Evolutionary conservation across 1,284 basidiomycete species (phyloP).

Genomic region (Wolfiporia cocos): DNA sequence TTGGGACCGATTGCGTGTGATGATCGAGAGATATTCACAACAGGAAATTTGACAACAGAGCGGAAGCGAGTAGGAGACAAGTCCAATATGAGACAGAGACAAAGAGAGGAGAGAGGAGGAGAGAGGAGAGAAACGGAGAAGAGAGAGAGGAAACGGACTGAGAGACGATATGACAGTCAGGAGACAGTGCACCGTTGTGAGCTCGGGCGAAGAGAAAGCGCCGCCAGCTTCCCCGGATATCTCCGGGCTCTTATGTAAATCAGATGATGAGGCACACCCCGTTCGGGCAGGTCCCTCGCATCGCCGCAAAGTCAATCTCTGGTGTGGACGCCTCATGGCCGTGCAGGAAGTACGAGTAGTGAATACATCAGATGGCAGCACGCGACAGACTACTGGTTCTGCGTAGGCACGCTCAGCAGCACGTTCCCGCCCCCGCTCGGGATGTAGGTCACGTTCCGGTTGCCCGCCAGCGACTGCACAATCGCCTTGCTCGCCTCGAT

Average conservation of each 20-base stretch:
- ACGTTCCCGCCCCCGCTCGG: slow-evolving; percentile 77
- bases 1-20: slow-evolving; percentile 14
- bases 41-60: slow-evolving; percentile 30
- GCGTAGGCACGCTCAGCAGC: slow-evolving; percentile 75
- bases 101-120: slow-evolving; percentile 34
- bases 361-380: not conserved
- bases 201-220: slow-evolving; percentile 9
- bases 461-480: slow-evolving; percentile 71
- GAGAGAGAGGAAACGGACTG: slow-evolving; percentile 35
- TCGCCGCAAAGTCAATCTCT: not conserved
- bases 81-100: slow-evolving; percentile 35
- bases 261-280: slow-evolving; percentile 6
- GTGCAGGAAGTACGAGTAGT: not conserved
- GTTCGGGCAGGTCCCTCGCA: slow-evolving; percentile 2
- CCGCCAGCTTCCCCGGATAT: slow-evolving; percentile 21
- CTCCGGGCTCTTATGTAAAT: slow-evolving; percentile 19
- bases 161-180: slow-evolving; percentile 31
- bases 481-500: slow-evolving; percentile 99
- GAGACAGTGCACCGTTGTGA: slow-evolving; percentile 22
- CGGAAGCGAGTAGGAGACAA: slow-evolving; percentile 33
- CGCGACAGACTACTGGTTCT: slow-evolving; percentile 28
- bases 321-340: too few species aligned
- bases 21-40: slow-evolving; percentile 23
- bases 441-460: slow-evolving; percentile 85
- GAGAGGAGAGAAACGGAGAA: slow-evolving; percentile 33